Conservation (phyloP, 495 filamentous ascomycete genomes). For the Mytilinidion resinicola region DNA sequence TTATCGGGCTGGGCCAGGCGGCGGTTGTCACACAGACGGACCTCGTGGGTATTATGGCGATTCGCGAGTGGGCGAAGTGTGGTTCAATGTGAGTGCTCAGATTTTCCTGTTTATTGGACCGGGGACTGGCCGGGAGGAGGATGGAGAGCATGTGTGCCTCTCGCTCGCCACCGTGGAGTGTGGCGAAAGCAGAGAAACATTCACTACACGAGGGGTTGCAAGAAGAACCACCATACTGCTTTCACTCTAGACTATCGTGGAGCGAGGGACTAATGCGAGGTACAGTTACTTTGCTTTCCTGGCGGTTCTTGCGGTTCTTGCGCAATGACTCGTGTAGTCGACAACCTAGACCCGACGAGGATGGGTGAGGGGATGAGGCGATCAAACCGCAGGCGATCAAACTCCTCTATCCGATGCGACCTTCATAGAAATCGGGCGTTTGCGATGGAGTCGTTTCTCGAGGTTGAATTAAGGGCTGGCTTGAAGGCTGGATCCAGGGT, state of each 20-base stretch:
- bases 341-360: not conserved
- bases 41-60: slow-evolving; percentile 18
- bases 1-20: slow-evolving; percentile 16
- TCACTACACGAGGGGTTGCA: too few species aligned
- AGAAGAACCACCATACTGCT: too few species aligned
- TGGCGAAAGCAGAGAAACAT: too few species aligned
- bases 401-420: not conserved
- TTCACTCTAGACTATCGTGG: too few species aligned
- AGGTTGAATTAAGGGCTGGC: not conserved
- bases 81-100: slow-evolving; percentile 22
- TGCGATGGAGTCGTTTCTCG: not conserved
- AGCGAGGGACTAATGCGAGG: slow-evolving; percentile 19
- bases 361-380: not conserved
- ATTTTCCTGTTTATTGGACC: not conserved
- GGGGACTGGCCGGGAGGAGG: not conserved
- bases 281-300: slow-evolving; percentile 29
- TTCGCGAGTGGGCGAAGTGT: slow-evolving; percentile 20
- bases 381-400: too few species aligned
- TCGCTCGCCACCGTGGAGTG: too few species aligned
- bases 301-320: slow-evolving; percentile 21
- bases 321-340: slow-evolving; percentile 8
- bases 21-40: slow-evolving; percentile 19
- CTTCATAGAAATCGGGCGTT: not conserved
- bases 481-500: not conserved
- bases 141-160: too few species aligned